Conservation (phyloP, 495 filamentous ascomycete species). For the Glarea lozoyensis region DNA sequence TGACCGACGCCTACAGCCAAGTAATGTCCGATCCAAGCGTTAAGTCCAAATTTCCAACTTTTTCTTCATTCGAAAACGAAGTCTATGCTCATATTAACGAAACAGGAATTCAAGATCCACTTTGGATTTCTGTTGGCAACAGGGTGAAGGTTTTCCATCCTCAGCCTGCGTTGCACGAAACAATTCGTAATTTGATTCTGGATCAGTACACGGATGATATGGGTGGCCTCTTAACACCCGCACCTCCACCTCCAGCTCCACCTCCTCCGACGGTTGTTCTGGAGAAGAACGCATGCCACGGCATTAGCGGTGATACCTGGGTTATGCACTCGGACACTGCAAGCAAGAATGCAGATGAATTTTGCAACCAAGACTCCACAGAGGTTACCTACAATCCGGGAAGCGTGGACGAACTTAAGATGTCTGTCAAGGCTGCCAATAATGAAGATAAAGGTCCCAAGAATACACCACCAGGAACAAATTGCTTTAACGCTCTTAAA, state of each 20-base stretch:
- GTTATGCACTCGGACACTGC: not conserved
- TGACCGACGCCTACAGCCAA: not conserved
- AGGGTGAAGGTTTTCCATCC: conserved; percentile 14
- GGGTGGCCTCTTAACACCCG: not conserved
- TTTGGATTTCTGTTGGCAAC: not conserved
- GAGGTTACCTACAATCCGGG: not conserved
- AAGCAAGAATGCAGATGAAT: not conserved
- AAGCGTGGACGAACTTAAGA: not conserved
- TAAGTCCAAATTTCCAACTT: not conserved
- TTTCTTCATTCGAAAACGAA: not conserved
- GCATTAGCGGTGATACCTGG: not conserved
- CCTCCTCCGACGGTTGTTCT: not conserved
- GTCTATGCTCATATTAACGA: not conserved
- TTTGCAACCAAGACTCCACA: not conserved
- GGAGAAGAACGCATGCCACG: not conserved
- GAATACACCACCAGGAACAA: not conserved
- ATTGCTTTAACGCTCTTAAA: not conserved
- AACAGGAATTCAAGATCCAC: not conserved
- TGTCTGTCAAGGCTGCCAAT: not conserved
- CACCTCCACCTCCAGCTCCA: not conserved
- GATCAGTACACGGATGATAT: conserved; percentile 1
- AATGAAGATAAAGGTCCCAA: not conserved
- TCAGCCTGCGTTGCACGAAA: conserved; percentile 1
- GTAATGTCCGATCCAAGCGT: not conserved
- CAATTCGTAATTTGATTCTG: not conserved